These are phyloP conservation scores for Solanum sitiens DNA, from an alignment of 257 asterid species.

Conservation along the genomic window DNA sequence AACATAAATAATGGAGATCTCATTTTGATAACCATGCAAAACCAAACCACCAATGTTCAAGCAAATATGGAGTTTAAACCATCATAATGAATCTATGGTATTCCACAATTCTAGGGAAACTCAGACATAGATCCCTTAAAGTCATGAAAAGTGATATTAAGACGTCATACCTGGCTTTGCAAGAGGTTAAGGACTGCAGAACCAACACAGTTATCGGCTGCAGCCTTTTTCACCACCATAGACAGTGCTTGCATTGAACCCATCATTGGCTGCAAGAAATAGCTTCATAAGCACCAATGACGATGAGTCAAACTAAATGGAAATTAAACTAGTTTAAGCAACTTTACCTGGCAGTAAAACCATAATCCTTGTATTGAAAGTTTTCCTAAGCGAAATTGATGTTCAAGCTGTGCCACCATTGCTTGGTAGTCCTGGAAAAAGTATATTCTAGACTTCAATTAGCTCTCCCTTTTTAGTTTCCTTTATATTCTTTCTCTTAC, in stretches of 20 bases:
- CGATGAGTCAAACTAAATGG: background rate
- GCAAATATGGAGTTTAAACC: background rate
- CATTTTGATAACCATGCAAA: background rate
- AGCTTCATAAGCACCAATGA: constrained; percentile 1
- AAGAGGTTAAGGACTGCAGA: constrained; percentile 89
- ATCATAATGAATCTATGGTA: background rate
- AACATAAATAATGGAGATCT: background rate
- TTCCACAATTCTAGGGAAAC: background rate
- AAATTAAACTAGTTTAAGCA: constrained; percentile 2
- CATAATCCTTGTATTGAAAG: constrained; percentile 95
- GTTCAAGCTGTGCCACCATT: constrained; percentile 33
- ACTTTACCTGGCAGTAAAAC: constrained; percentile 93
- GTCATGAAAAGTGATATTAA: background rate
- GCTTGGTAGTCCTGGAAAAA: constrained; percentile 83
- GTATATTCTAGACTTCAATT: constrained; percentile 7
- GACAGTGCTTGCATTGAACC: constrained; percentile 93
- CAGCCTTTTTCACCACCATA: constrained; percentile 73
- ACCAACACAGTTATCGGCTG: constrained; percentile 63
- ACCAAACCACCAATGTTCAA: background rate
- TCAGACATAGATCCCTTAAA: background rate
- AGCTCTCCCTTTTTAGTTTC: constrained; percentile 4
- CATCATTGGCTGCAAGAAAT: constrained; percentile 76
- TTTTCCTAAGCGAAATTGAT: constrained; percentile 83
- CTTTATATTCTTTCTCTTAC: background rate
- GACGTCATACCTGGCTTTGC: constrained; percentile 65